Conservation (phyloP, 2,329 filamentous ascomycete genomes). For the Teratosphaeria epicoccoides region DNA sequence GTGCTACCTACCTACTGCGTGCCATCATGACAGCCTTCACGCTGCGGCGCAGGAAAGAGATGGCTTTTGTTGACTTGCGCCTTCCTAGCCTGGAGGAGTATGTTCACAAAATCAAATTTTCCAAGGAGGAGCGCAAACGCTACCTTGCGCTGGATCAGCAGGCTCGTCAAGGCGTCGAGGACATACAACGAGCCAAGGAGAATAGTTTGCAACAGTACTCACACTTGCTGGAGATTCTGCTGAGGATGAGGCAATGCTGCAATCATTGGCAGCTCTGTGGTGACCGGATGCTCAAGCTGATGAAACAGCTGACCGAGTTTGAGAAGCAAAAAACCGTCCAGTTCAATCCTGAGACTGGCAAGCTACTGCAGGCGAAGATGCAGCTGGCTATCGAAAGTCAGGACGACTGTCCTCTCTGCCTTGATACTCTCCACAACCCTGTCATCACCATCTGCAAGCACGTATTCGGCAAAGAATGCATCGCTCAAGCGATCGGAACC, state of each 20-base stretch:
- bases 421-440: slow-evolving; percentile 59
- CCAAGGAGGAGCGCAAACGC: slow-evolving; percentile 61
- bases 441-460: slow-evolving; percentile 82
- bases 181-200: slow-evolving; percentile 15
- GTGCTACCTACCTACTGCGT: slow-evolving; percentile 54
- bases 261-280: slow-evolving; percentile 81
- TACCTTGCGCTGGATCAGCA: slow-evolving; percentile 67
- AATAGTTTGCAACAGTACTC: slow-evolving; percentile 49
- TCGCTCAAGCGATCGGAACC: slow-evolving; percentile 59
- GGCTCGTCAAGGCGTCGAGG: slow-evolving; percentile 54
- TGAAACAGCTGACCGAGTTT: slow-evolving; percentile 44
- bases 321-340: slow-evolving; percentile 57
- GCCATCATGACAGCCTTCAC: slow-evolving; percentile 71
- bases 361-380: slow-evolving; percentile 63
- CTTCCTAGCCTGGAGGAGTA: slow-evolving; percentile 69
- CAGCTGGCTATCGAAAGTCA: slow-evolving; percentile 67
- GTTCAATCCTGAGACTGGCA: slow-evolving; percentile 61
- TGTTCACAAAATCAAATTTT: slow-evolving; percentile 63
- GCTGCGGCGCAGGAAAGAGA: slow-evolving; percentile 72
- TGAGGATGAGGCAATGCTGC: slow-evolving; percentile 76
- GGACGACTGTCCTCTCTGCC: slow-evolving; percentile 74
- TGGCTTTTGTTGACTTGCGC: slow-evolving; percentile 74
- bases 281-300: slow-evolving; percentile 60
- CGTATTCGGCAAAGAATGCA: slow-evolving; percentile 64
- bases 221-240: slow-evolving; percentile 66